A percentile compares a stretch with the other conserved stretches of the same genome.
Evolutionary conservation across 108 stramenopile genomes (phyloP).

Genomic region (Poteriospumella lacustris): DNA sequence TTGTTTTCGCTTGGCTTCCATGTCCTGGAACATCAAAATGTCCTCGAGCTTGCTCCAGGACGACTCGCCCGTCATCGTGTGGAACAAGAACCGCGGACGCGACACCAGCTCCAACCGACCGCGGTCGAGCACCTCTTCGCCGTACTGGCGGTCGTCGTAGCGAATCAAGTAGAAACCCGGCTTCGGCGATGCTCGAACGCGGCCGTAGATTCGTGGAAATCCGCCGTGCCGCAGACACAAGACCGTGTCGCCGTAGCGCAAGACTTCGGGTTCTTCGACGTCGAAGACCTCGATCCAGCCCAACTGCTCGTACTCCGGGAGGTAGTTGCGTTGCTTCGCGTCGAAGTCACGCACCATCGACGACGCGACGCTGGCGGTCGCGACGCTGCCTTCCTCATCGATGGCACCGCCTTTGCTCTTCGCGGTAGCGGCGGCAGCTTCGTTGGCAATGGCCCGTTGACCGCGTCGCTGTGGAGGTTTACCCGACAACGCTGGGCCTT

Average conservation of each 20-base stretch:
- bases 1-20: too few species aligned
- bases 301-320: not conserved
- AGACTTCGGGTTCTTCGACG: not conserved
- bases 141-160: not conserved
- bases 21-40: too few species aligned
- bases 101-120: not conserved
- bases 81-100: not conserved
- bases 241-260: slow-evolving; percentile 9
- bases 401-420: too few species aligned
- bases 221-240: not conserved
- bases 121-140: not conserved
- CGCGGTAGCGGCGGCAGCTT: too few species aligned
- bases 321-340: not conserved
- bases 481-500: not conserved
- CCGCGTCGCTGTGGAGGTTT: too few species aligned
- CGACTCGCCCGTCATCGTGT: not conserved
- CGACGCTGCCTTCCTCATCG: not conserved
- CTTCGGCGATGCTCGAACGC: not conserved
- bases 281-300: slow-evolving; percentile 22
- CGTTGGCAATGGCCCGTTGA: too few species aligned
- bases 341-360: not conserved
- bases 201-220: not conserved
- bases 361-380: not conserved
- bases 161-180: not conserved
- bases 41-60: not conserved